These are phyloP conservation scores for Suillus brevipes DNA, from an alignment of 768 basidiomycete species.

Conservation along the genomic window DNA sequence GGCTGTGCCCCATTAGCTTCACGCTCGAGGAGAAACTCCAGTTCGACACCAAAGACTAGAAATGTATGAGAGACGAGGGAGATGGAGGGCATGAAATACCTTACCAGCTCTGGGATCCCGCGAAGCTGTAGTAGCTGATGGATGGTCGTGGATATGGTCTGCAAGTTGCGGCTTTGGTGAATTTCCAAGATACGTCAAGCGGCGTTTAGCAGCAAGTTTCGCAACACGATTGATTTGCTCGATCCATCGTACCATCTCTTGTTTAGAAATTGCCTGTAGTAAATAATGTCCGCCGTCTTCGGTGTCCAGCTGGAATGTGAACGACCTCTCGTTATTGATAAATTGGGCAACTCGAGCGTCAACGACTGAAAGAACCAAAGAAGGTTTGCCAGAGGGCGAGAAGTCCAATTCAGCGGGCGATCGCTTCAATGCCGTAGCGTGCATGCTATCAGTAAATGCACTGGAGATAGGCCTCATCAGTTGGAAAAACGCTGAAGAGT, in stretches of 20 bases:
- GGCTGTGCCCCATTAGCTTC: constrained; percentile 55
- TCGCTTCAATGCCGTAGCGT: constrained; percentile 44
- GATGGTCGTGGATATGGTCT: constrained; percentile 69
- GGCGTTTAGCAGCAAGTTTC: constrained; percentile 71
- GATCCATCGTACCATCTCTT: constrained; percentile 78
- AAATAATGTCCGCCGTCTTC: constrained; percentile 87
- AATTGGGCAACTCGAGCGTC: constrained; percentile 71
- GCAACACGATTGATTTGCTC: constrained; percentile 71
- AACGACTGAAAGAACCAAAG: constrained; percentile 70
- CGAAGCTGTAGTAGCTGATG: constrained; percentile 47
- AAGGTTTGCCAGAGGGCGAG: constrained; percentile 66
- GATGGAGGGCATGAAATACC: constrained; percentile 23
- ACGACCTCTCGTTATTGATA: constrained; percentile 80
- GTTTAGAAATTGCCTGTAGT: constrained; percentile 68
- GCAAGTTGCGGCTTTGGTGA: constrained; percentile 71
- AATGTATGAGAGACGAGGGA: constrained; percentile 12
- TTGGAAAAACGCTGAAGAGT: constrained; percentile 77
- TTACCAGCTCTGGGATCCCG: constrained; percentile 76
- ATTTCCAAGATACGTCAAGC: constrained; percentile 78
- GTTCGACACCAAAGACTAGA: constrained; percentile 74
- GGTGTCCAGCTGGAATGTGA: constrained; percentile 78
- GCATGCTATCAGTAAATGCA: constrained; percentile 70
- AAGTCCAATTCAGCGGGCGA: constrained; percentile 80
- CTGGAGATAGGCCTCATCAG: constrained; percentile 89
- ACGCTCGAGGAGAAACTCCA: constrained; percentile 65